Evolutionary conservation across 2,329 filamentous ascomycete genomes (phyloP), one percentile per base, ranked within the genome.

Genomic region (Paracamarosporium sp.): DNA sequence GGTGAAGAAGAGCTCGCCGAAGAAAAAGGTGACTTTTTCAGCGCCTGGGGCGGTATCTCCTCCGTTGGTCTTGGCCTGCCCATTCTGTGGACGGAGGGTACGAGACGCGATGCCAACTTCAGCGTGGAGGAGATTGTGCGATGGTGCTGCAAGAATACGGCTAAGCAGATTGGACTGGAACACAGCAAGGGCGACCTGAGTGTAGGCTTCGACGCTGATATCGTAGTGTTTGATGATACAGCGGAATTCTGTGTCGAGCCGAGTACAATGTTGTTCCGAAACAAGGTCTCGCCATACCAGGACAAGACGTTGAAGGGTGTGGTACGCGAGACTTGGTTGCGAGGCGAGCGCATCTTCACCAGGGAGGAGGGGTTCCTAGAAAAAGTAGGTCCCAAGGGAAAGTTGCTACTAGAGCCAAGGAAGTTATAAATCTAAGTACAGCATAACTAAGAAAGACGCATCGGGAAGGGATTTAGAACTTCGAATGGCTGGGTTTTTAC

Each of bases 11-110:
- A 79, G 9, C 70, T 77, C 1, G 73, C 78, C 35, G 78, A 80
- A 22, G 76, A 78, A 24, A 75, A 75, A 38, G 95, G 95, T 35
- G 92, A 98, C 79, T 98, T 99, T 83, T 95, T 98, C 79, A 88
- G 90, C 4, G 93, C 93, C 1, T 99, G 95, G 95, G 95, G 95
- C 53, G 95, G 95, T 13, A 97, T 99, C 70, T 94, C 91, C 4
- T 95, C 91, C 4, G 94, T 99, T 17, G 95, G 95, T 0, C 86
- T 99, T 1, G 95, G 95, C 0, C 84, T 99, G 4, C 92, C 92
- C 4, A 97, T 99, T 63, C 84, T 99, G 5, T 90, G 93, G 87
- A 93, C 92, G 0, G 88, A 92, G 43, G 85, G 90, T 30, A 81
- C 84, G 72, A 83, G 86, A 61, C 84, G 90, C 38, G 80, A 85